Percentiles rank a stretch among this genome's conserved stretches.
Evolutionary conservation across 2,329 filamentous ascomycete genomes (phyloP).

Genomic region (Decorospora gaudefroyi): DNA sequence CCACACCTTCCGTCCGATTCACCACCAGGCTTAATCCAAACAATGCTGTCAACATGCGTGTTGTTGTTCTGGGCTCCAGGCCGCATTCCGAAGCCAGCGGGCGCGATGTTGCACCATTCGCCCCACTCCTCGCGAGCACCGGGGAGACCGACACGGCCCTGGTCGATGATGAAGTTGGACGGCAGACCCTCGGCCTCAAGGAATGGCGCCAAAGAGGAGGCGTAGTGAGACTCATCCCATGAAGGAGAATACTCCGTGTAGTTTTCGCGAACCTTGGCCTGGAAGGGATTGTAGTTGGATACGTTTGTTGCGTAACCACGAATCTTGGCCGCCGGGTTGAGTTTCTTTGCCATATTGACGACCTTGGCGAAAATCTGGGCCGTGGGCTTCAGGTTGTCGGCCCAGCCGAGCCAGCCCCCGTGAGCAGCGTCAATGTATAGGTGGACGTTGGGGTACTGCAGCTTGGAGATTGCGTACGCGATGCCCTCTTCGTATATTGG

Average conservation of each 20-base stretch:
- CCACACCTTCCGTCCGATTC: slow-evolving; percentile 37
- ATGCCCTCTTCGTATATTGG: slow-evolving; percentile 38
- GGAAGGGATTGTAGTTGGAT: slow-evolving; percentile 37
- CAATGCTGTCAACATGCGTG: slow-evolving; percentile 34
- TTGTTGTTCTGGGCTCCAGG: slow-evolving; percentile 29
- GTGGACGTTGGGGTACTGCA: slow-evolving; percentile 35
- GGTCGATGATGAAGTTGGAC: slow-evolving; percentile 36
- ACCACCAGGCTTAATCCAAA: slow-evolving; percentile 41
- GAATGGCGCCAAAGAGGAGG: slow-evolving; percentile 22
- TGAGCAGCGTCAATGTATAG: slow-evolving; percentile 40
- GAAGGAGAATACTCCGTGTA: slow-evolving; percentile 32
- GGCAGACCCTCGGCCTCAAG: slow-evolving; percentile 34
- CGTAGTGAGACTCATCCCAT: slow-evolving; percentile 36
- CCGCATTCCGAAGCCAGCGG: slow-evolving; percentile 27
- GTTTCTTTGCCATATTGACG: slow-evolving; percentile 29
- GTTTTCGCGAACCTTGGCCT: slow-evolving; percentile 30
- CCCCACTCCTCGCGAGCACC: slow-evolving; percentile 35
- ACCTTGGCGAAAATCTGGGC: slow-evolving; percentile 34
- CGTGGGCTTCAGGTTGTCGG: slow-evolving; percentile 35
- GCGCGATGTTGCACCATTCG: slow-evolving; percentile 38
- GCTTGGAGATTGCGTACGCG: slow-evolving; percentile 36
- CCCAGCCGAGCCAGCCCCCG: slow-evolving; percentile 39
- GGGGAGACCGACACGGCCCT: slow-evolving; percentile 32
- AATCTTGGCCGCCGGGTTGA: slow-evolving; percentile 30
- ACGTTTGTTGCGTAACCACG: slow-evolving; percentile 36